phyloP scores from a whole-genome alignment of 1,139 yeast genomes.

The Kodamaea derodonti region DNA sequence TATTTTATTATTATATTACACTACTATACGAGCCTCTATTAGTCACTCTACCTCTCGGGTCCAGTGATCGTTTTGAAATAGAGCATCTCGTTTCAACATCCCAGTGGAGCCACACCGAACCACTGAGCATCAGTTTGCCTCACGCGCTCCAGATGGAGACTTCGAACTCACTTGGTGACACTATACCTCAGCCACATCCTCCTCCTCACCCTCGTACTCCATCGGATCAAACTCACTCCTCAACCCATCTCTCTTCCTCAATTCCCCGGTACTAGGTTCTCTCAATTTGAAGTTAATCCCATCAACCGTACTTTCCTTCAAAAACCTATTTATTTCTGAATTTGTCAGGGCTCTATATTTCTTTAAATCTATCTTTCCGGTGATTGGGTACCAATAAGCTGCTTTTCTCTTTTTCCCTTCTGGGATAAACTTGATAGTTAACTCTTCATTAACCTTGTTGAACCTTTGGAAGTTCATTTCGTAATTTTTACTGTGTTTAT shows the following conservation, averaged over 20 bases:
- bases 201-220: constrained; percentile 57
- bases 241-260: constrained; percentile 60
- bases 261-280: constrained; percentile 71
- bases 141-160: no score
- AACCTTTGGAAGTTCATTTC: constrained; percentile 64
- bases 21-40: no score
- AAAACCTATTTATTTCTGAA: constrained; percentile 47
- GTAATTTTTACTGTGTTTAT: constrained; percentile 70
- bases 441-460: constrained; percentile 43
- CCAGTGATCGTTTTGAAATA: no score
- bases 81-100: no score
- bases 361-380: constrained; percentile 76
- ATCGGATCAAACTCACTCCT: constrained; percentile 77
- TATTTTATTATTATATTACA: no score
- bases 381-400: constrained; percentile 77
- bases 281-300: constrained; percentile 59
- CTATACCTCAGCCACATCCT: constrained; percentile 35
- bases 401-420: constrained; percentile 54
- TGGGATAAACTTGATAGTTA: constrained; percentile 43
- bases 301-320: constrained; percentile 50
- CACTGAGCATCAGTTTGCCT: no score
- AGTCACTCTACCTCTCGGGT: no score
- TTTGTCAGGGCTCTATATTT: constrained; percentile 63
- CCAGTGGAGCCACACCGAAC: no score
- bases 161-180: no score